Evolutionary conservation across 192 early-diverging fungal genomes (phyloP), one percentile per base, ranked within the genome.

Genomic region (Gaertneriomyces semiglobifer): DNA sequence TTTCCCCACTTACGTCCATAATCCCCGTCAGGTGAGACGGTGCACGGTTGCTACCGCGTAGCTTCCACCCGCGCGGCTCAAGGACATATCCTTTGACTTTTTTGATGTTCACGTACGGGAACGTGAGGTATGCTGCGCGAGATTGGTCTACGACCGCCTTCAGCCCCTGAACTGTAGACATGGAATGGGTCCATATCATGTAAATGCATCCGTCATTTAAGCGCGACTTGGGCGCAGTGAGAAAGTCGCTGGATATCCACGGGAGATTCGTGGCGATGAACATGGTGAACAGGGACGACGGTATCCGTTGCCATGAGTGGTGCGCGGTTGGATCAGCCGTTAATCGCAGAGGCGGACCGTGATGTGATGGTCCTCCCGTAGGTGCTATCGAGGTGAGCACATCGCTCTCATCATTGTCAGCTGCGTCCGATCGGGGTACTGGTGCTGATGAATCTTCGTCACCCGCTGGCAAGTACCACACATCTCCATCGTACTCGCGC

Each of bases 181-280:
- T 78, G 5, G 60, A 40, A 33, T 82, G 70, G 7, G 78, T 76
- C 47, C 73, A 87, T 48, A 84, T 71, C 45, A 84, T 61, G 59
- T 83, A 70, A 14, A 87, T 65, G 5, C 62, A 66, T 0, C 88
- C 84, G 63, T 84, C 77, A 12, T 73, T 74, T 7, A 86, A 72
- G n/a, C 79, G 75, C 14, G 79, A 73, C 25, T 44, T 54, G 14
- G 79, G 77, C 18, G 81, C 76, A 3, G 80, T 81, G 53, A 83
- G 53, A 62, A 82, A 83, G 45, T 74, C 71, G 42, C 70, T 69
- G 18, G 81, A 71, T 16, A 89, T 76, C 83, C 83, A 89, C 2
- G 88, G 74, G 42, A 84, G 74, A 67, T 86, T 89, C 51, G 78
- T 80, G 16, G 84, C 83, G 16, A 78, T 74, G 5, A 87, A 73